phyloP scores from a whole-genome alignment of 1,284 basidiomycete species.

The Pyrrhoderma lamaoense region DNA sequence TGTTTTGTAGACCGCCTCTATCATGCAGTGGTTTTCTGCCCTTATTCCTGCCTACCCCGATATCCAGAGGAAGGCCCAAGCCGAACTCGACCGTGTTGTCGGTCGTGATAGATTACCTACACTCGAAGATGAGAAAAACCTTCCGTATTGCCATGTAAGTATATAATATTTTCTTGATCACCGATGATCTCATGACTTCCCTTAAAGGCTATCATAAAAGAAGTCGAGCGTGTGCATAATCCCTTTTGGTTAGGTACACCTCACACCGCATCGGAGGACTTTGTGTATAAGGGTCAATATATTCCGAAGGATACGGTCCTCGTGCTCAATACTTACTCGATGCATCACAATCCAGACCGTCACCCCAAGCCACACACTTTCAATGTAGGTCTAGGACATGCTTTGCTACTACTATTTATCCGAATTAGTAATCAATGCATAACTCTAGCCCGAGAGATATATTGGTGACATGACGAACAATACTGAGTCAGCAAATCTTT shows the following conservation, averaged over 20 bases:
- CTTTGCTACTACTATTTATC: neutral
- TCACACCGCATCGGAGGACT: conserved; percentile 20
- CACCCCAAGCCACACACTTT: conserved; percentile 31
- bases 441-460: conserved; percentile 30
- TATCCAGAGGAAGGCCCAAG: conserved; percentile 24
- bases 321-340: conserved; percentile 33
- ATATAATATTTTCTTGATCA: neutral
- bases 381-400: conserved; percentile 5
- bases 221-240: conserved; percentile 27
- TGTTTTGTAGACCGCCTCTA: conserved; percentile 14
- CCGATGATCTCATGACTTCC: neutral
- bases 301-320: conserved; percentile 28
- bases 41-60: conserved; percentile 26
- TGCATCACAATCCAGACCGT: conserved; percentile 33
- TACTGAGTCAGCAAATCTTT: conserved; percentile 31
- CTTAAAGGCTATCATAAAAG: conserved; percentile 10
- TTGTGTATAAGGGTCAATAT: conserved; percentile 19
- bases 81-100: conserved; percentile 25
- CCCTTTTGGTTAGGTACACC: conserved; percentile 32
- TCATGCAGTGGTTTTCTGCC: conserved; percentile 28
- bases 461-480: conserved; percentile 26
- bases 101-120: conserved; percentile 23
- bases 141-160: conserved; percentile 20
- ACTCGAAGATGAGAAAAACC: conserved; percentile 20
- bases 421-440: neutral